Evolutionary conservation across 331 rosid genomes (phyloP).

Genomic region (Dryas integrifolia): DNA sequence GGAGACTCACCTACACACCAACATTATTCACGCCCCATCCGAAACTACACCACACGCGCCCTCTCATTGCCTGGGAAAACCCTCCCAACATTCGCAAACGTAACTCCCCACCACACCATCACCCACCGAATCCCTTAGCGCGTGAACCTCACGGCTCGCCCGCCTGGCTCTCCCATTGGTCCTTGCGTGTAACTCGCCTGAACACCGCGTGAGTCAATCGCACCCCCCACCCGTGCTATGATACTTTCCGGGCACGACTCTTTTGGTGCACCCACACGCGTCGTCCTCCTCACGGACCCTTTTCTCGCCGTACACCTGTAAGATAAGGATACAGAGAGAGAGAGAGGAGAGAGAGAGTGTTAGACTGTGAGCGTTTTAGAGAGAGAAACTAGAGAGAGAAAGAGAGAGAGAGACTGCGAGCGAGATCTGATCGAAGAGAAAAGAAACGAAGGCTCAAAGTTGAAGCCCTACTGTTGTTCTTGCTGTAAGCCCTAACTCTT

Average conservation of each 20-base stretch:
- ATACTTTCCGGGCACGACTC: slow-evolving; percentile 46
- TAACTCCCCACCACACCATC: slow-evolving; percentile 39
- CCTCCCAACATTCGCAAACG: slow-evolving; percentile 32
- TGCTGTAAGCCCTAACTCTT: slow-evolving; percentile 30
- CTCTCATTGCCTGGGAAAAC: slow-evolving; percentile 13
- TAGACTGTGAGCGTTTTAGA: slow-evolving; percentile 39
- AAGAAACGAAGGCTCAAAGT: slow-evolving; percentile 39
- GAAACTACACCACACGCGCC: slow-evolving; percentile 28
- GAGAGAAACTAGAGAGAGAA: slow-evolving; percentile 64
- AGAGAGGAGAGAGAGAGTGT: slow-evolving; percentile 14
- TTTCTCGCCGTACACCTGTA: slow-evolving; percentile 69
- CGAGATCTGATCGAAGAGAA: slow-evolving; percentile 62
- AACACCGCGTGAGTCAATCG: slow-evolving; percentile 10
- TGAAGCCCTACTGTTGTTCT: slow-evolving; percentile 18
- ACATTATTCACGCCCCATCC: neutral
- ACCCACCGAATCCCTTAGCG: neutral
- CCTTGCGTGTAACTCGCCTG: neutral
- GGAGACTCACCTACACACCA: neutral
- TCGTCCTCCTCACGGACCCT: slow-evolving; percentile 36
- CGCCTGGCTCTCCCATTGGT: neutral
- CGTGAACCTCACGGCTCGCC: slow-evolving; percentile 5
- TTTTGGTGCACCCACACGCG: slow-evolving; percentile 46
- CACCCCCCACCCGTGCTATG: slow-evolving; percentile 16
- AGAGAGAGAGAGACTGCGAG: neutral
- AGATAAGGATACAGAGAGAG: slow-evolving; percentile 47